phyloP scores from a whole-genome alignment of 2,329 filamentous ascomycete genomes.

The Rutstroemia sp. region DNA sequence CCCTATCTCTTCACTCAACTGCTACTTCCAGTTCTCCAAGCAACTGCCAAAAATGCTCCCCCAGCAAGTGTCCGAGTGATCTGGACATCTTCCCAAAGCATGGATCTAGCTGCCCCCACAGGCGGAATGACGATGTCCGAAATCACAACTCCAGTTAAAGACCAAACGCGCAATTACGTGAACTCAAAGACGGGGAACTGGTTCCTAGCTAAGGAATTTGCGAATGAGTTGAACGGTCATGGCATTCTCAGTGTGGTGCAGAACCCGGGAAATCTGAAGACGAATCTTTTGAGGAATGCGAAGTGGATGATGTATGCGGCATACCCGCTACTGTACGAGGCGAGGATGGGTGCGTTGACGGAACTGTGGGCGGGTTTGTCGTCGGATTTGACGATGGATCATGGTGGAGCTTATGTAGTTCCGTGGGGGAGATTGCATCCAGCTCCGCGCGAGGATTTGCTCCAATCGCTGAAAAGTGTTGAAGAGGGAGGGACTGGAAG shows the following conservation, averaged over 20 bases:
- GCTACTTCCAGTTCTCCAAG: conserved; percentile 35
- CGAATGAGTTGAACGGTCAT: background rate
- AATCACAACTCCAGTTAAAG: background rate
- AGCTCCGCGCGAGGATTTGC: conserved; percentile 14
- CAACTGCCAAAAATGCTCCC: background rate
- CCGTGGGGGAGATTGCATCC: conserved; percentile 34
- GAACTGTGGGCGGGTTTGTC: conserved; percentile 10
- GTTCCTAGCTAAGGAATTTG: conserved; percentile 14
- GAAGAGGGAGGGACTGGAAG: conserved; percentile 19
- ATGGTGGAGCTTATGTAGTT: conserved; percentile 15
- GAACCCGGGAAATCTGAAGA: conserved; percentile 18
- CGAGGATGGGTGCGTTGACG: conserved; percentile 11
- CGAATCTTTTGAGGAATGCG: background rate
- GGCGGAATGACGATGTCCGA: conserved; percentile 3
- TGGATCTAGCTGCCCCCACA: conserved; percentile 4
- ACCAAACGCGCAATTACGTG: conserved; percentile 11
- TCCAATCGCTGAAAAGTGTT: conserved; percentile 12
- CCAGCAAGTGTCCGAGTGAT: conserved; percentile 11
- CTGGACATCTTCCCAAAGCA: conserved; percentile 9
- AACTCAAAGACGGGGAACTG: conserved; percentile 17
- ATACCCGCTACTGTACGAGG: background rate
- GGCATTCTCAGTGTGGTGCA: conserved; percentile 17
- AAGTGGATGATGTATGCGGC: background rate
- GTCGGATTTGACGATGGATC: background rate
- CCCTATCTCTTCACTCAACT: conserved; percentile 17